phyloP scores from a whole-genome alignment of 495 filamentous ascomycete genomes.

The Parachaetomium inaequale region DNA sequence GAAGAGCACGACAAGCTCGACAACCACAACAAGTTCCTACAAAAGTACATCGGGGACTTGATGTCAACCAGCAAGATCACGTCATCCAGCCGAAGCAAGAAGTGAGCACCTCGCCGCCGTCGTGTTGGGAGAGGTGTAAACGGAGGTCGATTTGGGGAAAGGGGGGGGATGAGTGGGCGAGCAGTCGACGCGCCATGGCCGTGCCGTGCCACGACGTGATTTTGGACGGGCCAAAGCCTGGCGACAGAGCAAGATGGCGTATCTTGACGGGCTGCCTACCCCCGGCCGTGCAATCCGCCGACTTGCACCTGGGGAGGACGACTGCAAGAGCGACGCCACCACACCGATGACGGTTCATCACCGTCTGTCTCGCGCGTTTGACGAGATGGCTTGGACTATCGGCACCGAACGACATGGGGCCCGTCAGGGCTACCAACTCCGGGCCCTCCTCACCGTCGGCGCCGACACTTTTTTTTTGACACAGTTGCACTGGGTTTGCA shows the following conservation, averaged over 20 bases:
- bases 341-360: not conserved
- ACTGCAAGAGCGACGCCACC: not conserved
- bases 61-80: constrained; percentile 82
- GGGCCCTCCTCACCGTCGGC: not conserved
- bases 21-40: constrained; percentile 88
- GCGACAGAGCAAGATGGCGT: not conserved
- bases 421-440: not conserved
- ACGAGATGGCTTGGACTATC: not conserved
- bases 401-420: not conserved
- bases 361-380: not conserved
- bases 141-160: not conserved
- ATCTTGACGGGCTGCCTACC: not conserved
- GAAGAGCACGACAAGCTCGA: constrained; percentile 93
- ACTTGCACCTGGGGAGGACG: not conserved
- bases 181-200: not conserved
- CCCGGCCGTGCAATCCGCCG: not conserved
- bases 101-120: constrained; percentile 28
- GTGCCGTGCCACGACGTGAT: not conserved
- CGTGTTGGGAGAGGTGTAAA: not conserved
- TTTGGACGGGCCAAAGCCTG: not conserved
- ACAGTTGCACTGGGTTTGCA: not conserved
- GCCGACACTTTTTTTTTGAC: not conserved
- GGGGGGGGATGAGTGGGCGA: not conserved
- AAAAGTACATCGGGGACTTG: constrained; percentile 82
- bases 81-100: constrained; percentile 52